Conservation (phyloP, 2,329 filamentous ascomycete species). For the Exserohilum rostratum region DNA sequence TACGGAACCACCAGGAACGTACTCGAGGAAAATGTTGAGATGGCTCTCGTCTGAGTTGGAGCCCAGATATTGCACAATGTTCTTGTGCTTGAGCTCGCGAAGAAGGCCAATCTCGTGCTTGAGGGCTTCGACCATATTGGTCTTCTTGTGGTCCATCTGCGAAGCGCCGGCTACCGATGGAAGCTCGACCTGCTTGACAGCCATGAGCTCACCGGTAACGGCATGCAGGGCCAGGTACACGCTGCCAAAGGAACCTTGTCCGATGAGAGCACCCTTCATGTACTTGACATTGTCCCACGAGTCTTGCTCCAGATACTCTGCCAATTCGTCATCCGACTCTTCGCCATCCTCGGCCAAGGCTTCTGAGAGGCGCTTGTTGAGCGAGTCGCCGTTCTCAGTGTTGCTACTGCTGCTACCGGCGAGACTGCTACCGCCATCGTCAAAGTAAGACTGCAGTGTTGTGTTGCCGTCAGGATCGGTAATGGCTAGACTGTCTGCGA, state of each 20-base stretch:
- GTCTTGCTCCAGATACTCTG: constrained; percentile 88
- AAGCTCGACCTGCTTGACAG: constrained; percentile 96
- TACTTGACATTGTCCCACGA: constrained; percentile 97
- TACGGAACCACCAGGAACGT: constrained; percentile 95
- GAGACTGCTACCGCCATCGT: constrained; percentile 76
- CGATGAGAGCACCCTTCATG: constrained; percentile 98
- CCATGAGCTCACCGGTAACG: constrained; percentile 94
- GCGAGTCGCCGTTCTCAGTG: constrained; percentile 68
- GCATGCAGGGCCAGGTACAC: constrained; percentile 95
- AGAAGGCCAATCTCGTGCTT: constrained; percentile 96
- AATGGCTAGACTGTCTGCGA: constrained; percentile 71
- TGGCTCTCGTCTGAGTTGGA: constrained; percentile 89
- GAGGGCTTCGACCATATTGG: constrained; percentile 95
- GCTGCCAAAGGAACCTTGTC: constrained; percentile 93
- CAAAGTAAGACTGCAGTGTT: constrained; percentile 78
- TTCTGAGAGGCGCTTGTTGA: constrained; percentile 82
- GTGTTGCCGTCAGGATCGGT: constrained; percentile 78
- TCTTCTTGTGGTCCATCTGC: constrained; percentile 83
- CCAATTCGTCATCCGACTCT: constrained; percentile 85
- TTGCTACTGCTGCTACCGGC: constrained; percentile 68
- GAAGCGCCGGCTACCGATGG: constrained; percentile 78
- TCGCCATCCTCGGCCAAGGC: constrained; percentile 90
- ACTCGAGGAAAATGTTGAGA: constrained; percentile 99
- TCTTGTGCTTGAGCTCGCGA: constrained; percentile 90
- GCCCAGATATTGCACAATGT: constrained; percentile 97